Evolutionary conservation across 805 yeast species (phyloP).

Genomic region (Wickerhamomyces tratensis): DNA sequence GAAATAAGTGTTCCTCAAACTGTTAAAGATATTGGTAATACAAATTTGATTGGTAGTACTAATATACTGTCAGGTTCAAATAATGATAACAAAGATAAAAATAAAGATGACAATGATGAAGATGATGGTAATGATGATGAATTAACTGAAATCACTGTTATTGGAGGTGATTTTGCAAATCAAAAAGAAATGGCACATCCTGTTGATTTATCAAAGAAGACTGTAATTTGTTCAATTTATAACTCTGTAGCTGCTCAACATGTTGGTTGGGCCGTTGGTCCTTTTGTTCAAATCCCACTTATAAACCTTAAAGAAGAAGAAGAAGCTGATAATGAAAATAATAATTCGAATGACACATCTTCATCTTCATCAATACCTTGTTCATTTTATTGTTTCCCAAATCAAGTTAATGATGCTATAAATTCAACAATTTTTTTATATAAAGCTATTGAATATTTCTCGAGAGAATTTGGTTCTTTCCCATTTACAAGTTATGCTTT

Average conservation of each 20-base stretch:
- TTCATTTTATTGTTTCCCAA: conserved; percentile 55
- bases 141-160: conserved; percentile 45
- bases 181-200: conserved; percentile 69
- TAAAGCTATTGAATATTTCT: conserved; percentile 73
- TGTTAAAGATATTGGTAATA: conserved; percentile 51
- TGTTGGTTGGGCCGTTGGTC: conserved; percentile 90
- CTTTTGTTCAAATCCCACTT: conserved; percentile 59
- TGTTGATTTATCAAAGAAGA: conserved; percentile 62
- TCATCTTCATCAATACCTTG: conserved; percentile 33
- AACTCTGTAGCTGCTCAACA: conserved; percentile 92
- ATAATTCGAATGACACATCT: conserved; percentile 19
- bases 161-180: conserved; percentile 61
- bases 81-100: conserved; percentile 3
- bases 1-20: conserved; percentile 81
- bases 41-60: conserved; percentile 22
- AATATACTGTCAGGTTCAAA: not conserved
- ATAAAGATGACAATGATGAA: conserved; percentile 17
- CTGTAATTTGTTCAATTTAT: conserved; percentile 61
- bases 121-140: conserved; percentile 21
- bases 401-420: conserved; percentile 40
- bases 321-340: conserved; percentile 18
- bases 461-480: conserved; percentile 85
- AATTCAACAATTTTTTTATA: conserved; percentile 73
- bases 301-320: conserved; percentile 32
- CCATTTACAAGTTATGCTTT: conserved; percentile 81